Base-by-base conservation (phyloP, 2,329 filamentous ascomycete genomes). In the Akanthomyces uredinophilus region DNA sequence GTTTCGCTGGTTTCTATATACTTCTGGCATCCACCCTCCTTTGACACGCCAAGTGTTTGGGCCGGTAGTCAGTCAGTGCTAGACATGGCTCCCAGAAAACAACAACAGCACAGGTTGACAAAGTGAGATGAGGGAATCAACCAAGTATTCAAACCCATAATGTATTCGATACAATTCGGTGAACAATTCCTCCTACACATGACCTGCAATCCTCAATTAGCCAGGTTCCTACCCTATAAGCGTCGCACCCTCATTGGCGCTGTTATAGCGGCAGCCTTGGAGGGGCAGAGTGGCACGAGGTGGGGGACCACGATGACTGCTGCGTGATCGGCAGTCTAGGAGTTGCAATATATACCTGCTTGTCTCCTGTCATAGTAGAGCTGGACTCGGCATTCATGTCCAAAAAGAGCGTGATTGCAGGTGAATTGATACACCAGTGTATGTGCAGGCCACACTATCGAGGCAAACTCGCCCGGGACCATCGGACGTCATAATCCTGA, bases 201-300 rank as follows among this genome's bases (percentile, higher is more conserved):
- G 4, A 6, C 27, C 4, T 29, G 27, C 27, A 29, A 29, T 29
- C 6, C 27, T 39, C 37, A 5, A 3, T 39, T 13, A 39, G 37
- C 37, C 4, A 39, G 6, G 6, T 13, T 18, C 18, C 47, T 44
- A 52, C 49, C 27, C 44, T 56, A 61, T 37, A 61, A 61, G 60
- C 60, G 51, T 51, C 35, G 32, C 4, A 10, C 6, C 16, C 44
- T 55, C 13, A 61, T 61, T 61, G 60, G 60, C 35, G 52, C 60
- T 61, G 43, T 24, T 61, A 44, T 61, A 43, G 50, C 50, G n/a
- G 2, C n/a, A 29, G 49, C 35, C 27, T 47, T 54, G 50, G 58
- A 54, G 58, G 58, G 51, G 59, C 22, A 47, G 16, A 16, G 41
- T 37, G 10, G 29, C 13, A 39, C 43, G 11, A 27, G 10, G 51